A percentile compares a stretch with the other conserved stretches of the same genome.
Evolutionary conservation across 2,329 filamentous ascomycete genomes (phyloP).

Genomic region (Sclerotinia borealis): DNA sequence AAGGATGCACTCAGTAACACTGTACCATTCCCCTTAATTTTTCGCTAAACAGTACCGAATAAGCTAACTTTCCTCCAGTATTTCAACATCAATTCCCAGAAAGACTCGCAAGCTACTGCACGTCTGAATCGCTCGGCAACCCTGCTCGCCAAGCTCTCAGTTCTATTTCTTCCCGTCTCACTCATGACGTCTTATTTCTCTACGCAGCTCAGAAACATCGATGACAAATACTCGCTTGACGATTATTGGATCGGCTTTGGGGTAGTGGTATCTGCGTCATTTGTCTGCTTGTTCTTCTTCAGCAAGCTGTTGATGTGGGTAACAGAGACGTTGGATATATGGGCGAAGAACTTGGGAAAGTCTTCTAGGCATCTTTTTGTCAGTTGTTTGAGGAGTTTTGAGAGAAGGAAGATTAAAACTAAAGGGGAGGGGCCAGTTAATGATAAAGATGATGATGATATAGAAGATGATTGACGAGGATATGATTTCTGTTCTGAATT

Average conservation of each 20-base stretch:
- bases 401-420: not conserved
- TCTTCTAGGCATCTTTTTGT: conserved; percentile 7
- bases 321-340: conserved; percentile 39
- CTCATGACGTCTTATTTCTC: conserved; percentile 72
- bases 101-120: conserved; percentile 66
- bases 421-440: not conserved
- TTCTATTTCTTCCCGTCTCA: conserved; percentile 69
- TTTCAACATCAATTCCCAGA: conserved; percentile 71
- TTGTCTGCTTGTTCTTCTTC: conserved; percentile 52
- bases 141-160: conserved; percentile 66
- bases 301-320: conserved; percentile 41
- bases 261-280: conserved; percentile 54
- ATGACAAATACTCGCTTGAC: conserved; percentile 49
- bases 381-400: not conserved
- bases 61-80: conserved; percentile 44
- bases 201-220: conserved; percentile 53
- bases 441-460: not conserved
- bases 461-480: not conserved
- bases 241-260: conserved; percentile 66
- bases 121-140: conserved; percentile 66
- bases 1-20: conserved; percentile 65
- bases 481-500: not conserved
- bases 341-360: conserved; percentile 17
- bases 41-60: not conserved
- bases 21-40: conserved; percentile 35